Conservation (phyloP, 805 yeast genomes). For the Metschnikowia henanensis region DNA sequence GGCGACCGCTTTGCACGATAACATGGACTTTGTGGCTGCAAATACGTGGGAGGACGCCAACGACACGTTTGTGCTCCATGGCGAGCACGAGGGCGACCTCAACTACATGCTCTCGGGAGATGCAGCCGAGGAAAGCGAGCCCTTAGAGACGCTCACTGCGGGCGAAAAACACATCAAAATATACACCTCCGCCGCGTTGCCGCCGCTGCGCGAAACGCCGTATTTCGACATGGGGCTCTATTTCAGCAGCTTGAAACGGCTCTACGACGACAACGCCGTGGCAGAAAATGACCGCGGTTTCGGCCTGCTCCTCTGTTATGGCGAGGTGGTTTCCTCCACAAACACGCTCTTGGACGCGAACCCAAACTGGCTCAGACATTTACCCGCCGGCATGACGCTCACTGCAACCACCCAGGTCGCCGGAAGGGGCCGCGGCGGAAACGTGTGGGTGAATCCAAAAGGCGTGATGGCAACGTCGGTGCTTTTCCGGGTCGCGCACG, state of each 20-base stretch:
- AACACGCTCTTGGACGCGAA: conserved; percentile 76
- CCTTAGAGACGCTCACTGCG: conserved; percentile 20
- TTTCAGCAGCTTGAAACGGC: conserved; percentile 42
- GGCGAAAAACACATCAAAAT: conserved; percentile 56
- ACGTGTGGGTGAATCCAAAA: conserved; percentile 91
- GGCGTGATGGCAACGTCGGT: conserved; percentile 88
- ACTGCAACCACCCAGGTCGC: conserved; percentile 83
- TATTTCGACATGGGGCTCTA: conserved; percentile 66
- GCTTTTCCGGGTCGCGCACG: conserved; percentile 57
- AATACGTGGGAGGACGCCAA: conserved; percentile 47
- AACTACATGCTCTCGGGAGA: conserved; percentile 11
- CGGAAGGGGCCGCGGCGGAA: conserved; percentile 95
- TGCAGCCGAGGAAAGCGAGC: too few relatives aligned
- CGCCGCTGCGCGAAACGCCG: conserved; percentile 60
- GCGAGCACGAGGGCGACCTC: conserved; percentile 30
- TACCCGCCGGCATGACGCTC: conserved; percentile 71
- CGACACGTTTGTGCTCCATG: conserved; percentile 56
- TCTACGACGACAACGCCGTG: conserved; percentile 27
- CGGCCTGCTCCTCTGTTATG: conserved; percentile 71
- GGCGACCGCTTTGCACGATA: conserved; percentile 34
- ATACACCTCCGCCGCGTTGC: conserved; percentile 41
- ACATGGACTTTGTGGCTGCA: conserved; percentile 32
- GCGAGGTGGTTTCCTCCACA: conserved; percentile 91
- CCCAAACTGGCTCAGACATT: conserved; percentile 49
- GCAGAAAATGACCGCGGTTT: conserved; percentile 31